A percentile compares a stretch with the other conserved stretches of the same genome.
These are phyloP conservation scores for Pythium scleroteichum DNA, from an alignment of 352 stramenopile species.

Conservation along the genomic window DNA sequence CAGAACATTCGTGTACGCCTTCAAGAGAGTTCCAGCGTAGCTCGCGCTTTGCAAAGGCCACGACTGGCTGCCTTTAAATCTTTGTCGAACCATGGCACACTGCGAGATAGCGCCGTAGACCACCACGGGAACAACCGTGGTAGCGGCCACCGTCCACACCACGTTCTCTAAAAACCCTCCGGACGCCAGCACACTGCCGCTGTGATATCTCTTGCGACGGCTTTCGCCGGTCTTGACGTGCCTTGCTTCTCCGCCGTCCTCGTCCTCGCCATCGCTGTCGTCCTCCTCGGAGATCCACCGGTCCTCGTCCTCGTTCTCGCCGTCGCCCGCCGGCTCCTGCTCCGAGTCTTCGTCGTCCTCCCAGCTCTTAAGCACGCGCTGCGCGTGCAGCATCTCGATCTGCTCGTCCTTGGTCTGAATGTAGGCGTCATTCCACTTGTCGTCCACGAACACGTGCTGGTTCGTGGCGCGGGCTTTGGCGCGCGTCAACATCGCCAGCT, in stretches of 20 bases:
- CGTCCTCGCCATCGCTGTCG: constrained; percentile 9
- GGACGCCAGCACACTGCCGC: constrained; percentile 14
- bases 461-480: constrained; percentile 62
- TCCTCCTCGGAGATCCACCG: constrained; percentile 26
- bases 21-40: constrained; percentile 16
- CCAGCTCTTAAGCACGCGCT: constrained; percentile 50
- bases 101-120: constrained; percentile 36
- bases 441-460: constrained; percentile 77
- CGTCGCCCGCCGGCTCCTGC: constrained; percentile 24
- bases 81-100: background rate
- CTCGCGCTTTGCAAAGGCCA: constrained; percentile 33
- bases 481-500: constrained; percentile 66
- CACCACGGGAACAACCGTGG: constrained; percentile 43
- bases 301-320: constrained; percentile 22
- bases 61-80: background rate
- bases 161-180: constrained; percentile 47
- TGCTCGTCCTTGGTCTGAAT: constrained; percentile 84
- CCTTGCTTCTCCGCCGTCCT: background rate
- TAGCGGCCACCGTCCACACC: constrained; percentile 49
- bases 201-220: constrained; percentile 1
- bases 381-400: constrained; percentile 71
- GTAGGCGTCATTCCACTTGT: constrained; percentile 84
- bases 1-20: constrained; percentile 27
- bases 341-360: constrained; percentile 43
- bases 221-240: background rate